These are phyloP conservation scores for Acacia concinna DNA, from an alignment of 331 rosid genomes.

Conservation along the genomic window DNA sequence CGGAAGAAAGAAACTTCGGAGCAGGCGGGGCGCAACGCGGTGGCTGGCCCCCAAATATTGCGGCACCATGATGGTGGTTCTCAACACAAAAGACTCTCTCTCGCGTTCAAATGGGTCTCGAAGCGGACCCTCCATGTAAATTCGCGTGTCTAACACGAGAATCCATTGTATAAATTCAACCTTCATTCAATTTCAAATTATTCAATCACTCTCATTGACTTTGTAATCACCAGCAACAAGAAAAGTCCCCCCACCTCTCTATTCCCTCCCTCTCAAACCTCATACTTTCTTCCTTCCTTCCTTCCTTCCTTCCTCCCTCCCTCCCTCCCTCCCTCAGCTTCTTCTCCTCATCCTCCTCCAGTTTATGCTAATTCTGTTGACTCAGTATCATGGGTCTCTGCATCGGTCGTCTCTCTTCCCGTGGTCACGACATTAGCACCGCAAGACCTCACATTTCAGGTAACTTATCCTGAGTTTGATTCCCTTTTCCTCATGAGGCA, in stretches of 20 bases:
- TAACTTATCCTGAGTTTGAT: not conserved
- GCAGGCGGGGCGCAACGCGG: not conserved
- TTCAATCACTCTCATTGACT: not conserved
- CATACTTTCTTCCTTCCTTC: not conserved
- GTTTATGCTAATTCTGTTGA: not conserved
- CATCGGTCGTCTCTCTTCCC: conserved; percentile 38
- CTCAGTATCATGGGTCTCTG: conserved; percentile 59
- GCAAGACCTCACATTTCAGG: conserved; percentile 43
- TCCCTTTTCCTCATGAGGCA: conserved; percentile 14
- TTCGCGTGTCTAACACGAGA: not conserved
- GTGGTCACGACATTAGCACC: conserved; percentile 16
- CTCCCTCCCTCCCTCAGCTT: no score
- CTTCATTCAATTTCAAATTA: not conserved
- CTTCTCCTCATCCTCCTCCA: not conserved
- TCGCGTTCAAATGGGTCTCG: not conserved
- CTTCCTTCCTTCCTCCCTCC: no score
- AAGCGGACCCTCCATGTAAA: not conserved
- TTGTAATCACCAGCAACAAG: not conserved
- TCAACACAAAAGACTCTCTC: not conserved
- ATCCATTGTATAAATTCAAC: no score
- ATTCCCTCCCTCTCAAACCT: not conserved
- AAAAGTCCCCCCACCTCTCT: not conserved
- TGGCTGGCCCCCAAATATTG: not conserved
- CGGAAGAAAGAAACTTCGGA: not conserved
- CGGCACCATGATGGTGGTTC: not conserved